Base-by-base conservation (phyloP, 75 land plant species). In the Pinus taeda region DNA sequence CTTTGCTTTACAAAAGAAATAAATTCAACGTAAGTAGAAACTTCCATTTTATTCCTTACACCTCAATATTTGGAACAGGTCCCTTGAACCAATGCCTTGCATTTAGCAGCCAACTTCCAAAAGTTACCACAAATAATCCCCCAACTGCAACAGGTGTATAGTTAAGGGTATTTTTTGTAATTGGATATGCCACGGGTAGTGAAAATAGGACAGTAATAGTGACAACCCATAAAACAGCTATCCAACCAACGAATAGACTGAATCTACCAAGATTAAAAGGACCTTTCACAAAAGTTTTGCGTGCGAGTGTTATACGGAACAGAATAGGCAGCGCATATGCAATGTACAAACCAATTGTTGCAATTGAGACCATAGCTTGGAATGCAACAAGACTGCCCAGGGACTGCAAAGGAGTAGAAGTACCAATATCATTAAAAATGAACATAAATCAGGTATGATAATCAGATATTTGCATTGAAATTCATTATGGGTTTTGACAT, bases 111-210 rank as follows among this genome's bases (percentile, higher is more conserved):
- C 98, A 95, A 22, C 83, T 75, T 13, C 79, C 75, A 39, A 86
- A 70, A n/a, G 80, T 74, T 63, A 95, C 77, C 56, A 91, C 3
- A 11, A 89, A 78, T 26, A 93, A 77, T 12, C 96, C 90, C 29
- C 93, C 93, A 58, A 95, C 98, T 18, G 95, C 98, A 29, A 89
- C 93, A 49, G 98, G 98, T 15, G 98, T 87, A 74, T 95, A 95
- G 77, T 93, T 95, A 61, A 95, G 80, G 45, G 89, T 94, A 60
- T 88, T 78, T 20, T 66, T 74, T 1, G 91, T 95, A 9, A 90
- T 37, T 1, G 95, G 98, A 59, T 93, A 95, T 20, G 83, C 77
- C 9, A 90, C 89, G 3, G 98, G 98, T 29, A 93, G 75, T 20
- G 91, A 95, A 83, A 95, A 95, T 74, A 95, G 90, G 21, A 95